These are phyloP conservation scores for Pichia nanzhaoensis DNA, from an alignment of 805 yeast genomes.

Conservation along the genomic window DNA sequence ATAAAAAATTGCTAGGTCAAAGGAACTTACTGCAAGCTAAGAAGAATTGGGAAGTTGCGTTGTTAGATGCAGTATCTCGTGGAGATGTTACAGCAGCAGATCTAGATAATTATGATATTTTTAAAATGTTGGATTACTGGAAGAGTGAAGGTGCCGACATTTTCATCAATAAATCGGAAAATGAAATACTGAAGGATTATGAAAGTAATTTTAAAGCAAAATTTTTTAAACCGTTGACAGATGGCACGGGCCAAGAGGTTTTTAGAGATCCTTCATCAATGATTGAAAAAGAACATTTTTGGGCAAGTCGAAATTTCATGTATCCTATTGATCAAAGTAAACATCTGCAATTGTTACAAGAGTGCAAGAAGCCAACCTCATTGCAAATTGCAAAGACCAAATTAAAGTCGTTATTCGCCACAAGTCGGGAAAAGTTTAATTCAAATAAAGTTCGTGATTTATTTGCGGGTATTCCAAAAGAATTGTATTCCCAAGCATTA, in stretches of 20 bases:
- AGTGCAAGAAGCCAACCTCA: constrained; percentile 15
- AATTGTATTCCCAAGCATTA: constrained; percentile 43
- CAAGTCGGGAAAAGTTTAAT: constrained; percentile 42
- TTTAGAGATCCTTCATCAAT: constrained; percentile 51
- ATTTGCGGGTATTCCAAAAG: constrained; percentile 40
- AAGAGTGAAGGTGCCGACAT: constrained; percentile 34
- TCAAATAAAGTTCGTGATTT: constrained; percentile 39
- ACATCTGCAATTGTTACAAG: constrained; percentile 5
- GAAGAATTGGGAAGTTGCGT: constrained; percentile 59
- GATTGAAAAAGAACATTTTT: constrained; percentile 59
- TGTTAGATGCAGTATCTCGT: constrained; percentile 50
- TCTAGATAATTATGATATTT: constrained; percentile 44
- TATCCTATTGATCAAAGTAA: constrained; percentile 23
- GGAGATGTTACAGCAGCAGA: constrained; percentile 46
- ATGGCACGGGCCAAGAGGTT: constrained; percentile 32
- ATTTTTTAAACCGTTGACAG: constrained; percentile 32
- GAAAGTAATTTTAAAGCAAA: constrained; percentile 44
- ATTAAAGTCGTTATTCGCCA: constrained; percentile 53
- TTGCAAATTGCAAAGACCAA: constrained; percentile 35
- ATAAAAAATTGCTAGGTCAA: constrained; percentile 52
- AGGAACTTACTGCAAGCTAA: constrained; percentile 48
- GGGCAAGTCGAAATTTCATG: constrained; percentile 41
- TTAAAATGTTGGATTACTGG: constrained; percentile 60
- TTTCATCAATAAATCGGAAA: constrained; percentile 25
- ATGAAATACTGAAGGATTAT: constrained; percentile 31